phyloP scores from a whole-genome alignment of 805 yeast species.

The Ogataea haglerorum region DNA sequence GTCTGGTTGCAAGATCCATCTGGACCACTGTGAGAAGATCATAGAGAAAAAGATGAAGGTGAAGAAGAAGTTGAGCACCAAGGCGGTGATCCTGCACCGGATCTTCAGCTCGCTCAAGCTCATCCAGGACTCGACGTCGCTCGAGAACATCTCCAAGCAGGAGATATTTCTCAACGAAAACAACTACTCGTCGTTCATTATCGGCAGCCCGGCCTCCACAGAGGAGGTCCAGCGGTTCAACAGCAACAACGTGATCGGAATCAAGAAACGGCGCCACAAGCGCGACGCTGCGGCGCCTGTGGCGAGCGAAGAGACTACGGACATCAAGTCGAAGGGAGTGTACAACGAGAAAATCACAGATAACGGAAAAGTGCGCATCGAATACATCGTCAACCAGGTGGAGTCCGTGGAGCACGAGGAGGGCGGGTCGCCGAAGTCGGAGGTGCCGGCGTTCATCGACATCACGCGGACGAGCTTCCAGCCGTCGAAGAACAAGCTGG shows the following conservation, averaged over 20 bases:
- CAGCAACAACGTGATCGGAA: constrained; percentile 23
- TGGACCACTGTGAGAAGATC: constrained; percentile 72
- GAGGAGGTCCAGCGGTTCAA: constrained; percentile 26
- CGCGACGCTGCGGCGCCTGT: neutral
- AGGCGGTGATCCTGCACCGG: constrained; percentile 74
- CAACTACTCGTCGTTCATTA: constrained; percentile 33
- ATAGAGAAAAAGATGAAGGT: constrained; percentile 64
- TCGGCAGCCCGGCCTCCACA: constrained; percentile 27
- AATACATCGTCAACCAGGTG: constrained; percentile 36
- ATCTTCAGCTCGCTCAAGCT: constrained; percentile 72
- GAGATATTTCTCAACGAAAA: constrained; percentile 36
- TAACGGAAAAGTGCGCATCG: constrained; percentile 47
- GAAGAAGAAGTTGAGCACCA: constrained; percentile 65
- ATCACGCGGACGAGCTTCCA: constrained; percentile 40
- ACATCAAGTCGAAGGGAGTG: constrained; percentile 27
- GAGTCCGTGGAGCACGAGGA: constrained; percentile 15
- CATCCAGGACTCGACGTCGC: constrained; percentile 72
- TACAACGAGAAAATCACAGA: constrained; percentile 42
- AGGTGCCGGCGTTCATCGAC: constrained; percentile 41
- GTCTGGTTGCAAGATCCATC: constrained; percentile 76
- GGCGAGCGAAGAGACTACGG: neutral
- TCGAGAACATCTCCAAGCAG: constrained; percentile 33
- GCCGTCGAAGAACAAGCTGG: constrained; percentile 40
- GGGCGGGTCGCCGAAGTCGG: constrained; percentile 10
- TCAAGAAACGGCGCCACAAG: constrained; percentile 16